phyloP scores from a whole-genome alignment of 768 basidiomycete genomes.

The Hericium rajendrae region DNA sequence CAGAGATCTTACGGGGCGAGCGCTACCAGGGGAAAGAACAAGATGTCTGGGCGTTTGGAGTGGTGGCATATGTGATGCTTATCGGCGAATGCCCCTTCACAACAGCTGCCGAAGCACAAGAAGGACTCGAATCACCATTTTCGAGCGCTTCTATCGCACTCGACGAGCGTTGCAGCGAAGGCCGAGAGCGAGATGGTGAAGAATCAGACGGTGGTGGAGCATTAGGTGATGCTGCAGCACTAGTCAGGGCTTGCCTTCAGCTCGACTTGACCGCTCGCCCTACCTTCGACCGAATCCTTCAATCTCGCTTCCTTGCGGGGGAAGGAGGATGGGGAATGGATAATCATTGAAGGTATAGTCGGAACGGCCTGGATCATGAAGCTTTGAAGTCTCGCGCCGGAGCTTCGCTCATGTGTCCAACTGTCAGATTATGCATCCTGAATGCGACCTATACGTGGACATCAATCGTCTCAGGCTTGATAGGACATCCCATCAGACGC shows the following conservation, averaged over 20 bases:
- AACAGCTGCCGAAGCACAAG: constrained; percentile 85
- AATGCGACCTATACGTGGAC: too few relatives aligned
- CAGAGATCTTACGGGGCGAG: constrained; percentile 92
- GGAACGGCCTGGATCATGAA: not conserved
- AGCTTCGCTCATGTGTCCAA: not conserved
- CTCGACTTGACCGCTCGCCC: constrained; percentile 74
- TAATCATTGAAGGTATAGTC: constrained; percentile 2
- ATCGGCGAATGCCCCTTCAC: constrained; percentile 89
- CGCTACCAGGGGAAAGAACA: constrained; percentile 94
- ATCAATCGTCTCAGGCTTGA: too few relatives aligned
- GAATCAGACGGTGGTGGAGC: constrained; percentile 79
- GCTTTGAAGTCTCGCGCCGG: not conserved
- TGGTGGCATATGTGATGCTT: constrained; percentile 91
- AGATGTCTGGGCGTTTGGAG: constrained; percentile 97
- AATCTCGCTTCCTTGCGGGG: constrained; percentile 75
- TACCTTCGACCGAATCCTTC: constrained; percentile 73
- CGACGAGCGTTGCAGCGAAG: constrained; percentile 74
- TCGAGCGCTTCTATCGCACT: constrained; percentile 66
- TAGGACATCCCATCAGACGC: not conserved
- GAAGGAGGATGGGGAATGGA: constrained; percentile 60
- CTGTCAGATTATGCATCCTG: not conserved
- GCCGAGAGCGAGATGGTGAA: constrained; percentile 60
- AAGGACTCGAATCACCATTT: constrained; percentile 68
- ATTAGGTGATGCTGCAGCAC: constrained; percentile 73
- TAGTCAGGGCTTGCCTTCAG: constrained; percentile 78